Conservation (phyloP, 108 stramenopile genomes). For the Poteriospumella lacustris region DNA sequence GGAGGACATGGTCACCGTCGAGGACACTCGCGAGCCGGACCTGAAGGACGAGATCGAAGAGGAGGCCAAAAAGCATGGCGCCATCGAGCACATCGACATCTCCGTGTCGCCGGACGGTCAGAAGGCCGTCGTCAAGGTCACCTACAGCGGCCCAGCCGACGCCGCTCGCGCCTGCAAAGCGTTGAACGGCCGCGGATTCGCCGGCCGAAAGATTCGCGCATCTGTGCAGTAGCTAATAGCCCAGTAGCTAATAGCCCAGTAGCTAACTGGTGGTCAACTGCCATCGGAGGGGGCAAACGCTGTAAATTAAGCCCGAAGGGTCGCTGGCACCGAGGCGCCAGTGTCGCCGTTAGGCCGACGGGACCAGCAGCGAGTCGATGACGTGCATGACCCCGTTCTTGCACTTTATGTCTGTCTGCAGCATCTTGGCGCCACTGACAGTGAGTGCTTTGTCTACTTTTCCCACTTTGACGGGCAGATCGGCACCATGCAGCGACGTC, state of each 20-base stretch:
- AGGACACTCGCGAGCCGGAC: not conserved
- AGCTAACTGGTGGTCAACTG: too few relatives aligned
- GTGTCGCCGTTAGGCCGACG: too few relatives aligned
- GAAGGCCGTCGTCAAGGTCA: not conserved
- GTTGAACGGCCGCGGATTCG: not conserved
- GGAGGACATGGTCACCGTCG: not conserved
- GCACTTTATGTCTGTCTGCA: not conserved
- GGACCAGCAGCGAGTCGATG: not conserved
- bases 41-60: not conserved
- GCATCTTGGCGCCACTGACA: not conserved
- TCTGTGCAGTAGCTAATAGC: too few relatives aligned
- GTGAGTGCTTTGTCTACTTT: not conserved
- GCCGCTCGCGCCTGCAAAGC: not conserved
- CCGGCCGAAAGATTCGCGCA: not conserved
- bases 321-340: too few relatives aligned
- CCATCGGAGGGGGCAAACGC: too few relatives aligned
- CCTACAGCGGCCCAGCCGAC: not conserved
- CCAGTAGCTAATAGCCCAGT: too few relatives aligned
- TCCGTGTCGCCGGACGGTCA: not conserved
- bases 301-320: too few relatives aligned
- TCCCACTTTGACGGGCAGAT: not conserved
- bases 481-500: not conserved
- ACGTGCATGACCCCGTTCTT: not conserved
- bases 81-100: not conserved
- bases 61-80: not conserved